These are phyloP conservation scores for Avena sativa DNA, from an alignment of 176 grass and related monocot species.

Conservation along the genomic window DNA sequence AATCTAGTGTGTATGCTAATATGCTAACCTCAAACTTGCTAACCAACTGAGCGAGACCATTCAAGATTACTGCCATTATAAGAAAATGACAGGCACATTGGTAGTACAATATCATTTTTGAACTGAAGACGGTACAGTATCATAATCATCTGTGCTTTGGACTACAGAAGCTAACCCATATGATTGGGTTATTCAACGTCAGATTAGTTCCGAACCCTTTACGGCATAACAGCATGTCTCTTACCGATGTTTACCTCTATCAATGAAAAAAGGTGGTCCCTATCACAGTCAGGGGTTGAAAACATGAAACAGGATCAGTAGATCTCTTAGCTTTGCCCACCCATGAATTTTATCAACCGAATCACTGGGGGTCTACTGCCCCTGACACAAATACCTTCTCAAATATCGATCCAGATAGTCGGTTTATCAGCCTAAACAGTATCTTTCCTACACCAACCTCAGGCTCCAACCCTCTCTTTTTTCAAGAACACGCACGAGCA, in stretches of 20 bases:
- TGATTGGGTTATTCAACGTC: not conserved
- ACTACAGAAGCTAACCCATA: not conserved
- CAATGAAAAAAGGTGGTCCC: not conserved
- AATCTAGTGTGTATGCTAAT: constrained; percentile 28
- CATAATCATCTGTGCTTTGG: not conserved
- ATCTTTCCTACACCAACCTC: too few relatives aligned
- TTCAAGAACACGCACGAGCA: too few relatives aligned
- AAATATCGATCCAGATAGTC: too few relatives aligned
- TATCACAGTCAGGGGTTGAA: not conserved
- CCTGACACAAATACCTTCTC: too few relatives aligned
- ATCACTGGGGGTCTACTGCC: too few relatives aligned
- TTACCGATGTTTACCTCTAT: not conserved
- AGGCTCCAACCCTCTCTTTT: too few relatives aligned
- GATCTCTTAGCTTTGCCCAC: not conserved
- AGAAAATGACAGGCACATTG: constrained; percentile 4
- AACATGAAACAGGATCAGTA: not conserved
- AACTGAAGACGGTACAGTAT: not conserved
- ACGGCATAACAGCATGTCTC: constrained; percentile 16
- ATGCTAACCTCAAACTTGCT: constrained; percentile 27
- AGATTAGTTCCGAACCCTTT: constrained; percentile 12
- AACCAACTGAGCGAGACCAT: constrained; percentile 23
- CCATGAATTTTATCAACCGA: not conserved
- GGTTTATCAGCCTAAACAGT: too few relatives aligned
- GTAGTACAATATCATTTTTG: not conserved
- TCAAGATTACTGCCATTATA: not conserved